Conservation (phyloP, 2,329 filamentous ascomycete species). For the Didymella pomorum region DNA sequence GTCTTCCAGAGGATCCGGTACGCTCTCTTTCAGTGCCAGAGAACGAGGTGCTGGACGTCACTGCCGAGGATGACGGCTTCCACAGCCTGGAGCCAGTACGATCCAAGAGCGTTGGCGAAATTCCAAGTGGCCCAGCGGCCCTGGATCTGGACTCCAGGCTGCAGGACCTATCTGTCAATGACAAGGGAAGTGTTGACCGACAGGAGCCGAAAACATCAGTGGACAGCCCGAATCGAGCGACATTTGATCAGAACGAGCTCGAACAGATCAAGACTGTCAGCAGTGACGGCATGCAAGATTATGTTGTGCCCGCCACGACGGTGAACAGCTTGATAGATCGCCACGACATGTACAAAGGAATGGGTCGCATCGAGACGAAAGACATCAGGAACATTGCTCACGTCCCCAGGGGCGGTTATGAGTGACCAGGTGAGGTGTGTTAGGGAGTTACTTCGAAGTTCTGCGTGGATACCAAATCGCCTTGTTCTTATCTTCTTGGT, state of each 20-base stretch:
- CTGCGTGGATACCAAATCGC: slow-evolving; percentile 15
- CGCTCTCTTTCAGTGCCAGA: slow-evolving; percentile 40
- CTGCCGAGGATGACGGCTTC: slow-evolving; percentile 20
- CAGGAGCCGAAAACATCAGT: slow-evolving; percentile 23
- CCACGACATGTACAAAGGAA: slow-evolving; percentile 54
- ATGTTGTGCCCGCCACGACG: slow-evolving; percentile 41
- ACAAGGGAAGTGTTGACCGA: slow-evolving; percentile 16
- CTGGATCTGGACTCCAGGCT: slow-evolving; percentile 38
- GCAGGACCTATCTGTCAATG: slow-evolving; percentile 27
- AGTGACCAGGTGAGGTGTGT: background rate
- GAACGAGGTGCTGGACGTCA: slow-evolving; percentile 23
- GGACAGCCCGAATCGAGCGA: slow-evolving; percentile 15
- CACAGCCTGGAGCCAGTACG: slow-evolving; percentile 39
- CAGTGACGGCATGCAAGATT: slow-evolving; percentile 32
- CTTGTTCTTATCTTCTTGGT: background rate
- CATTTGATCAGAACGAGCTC: slow-evolving; percentile 34
- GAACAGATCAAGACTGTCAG: slow-evolving; percentile 40
- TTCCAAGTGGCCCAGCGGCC: slow-evolving; percentile 36
- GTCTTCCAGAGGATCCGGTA: slow-evolving; percentile 29
- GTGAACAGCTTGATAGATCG: slow-evolving; percentile 50
- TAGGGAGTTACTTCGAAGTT: background rate
- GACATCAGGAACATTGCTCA: slow-evolving; percentile 48
- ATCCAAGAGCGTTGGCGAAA: slow-evolving; percentile 46
- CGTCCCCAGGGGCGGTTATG: slow-evolving; percentile 21
- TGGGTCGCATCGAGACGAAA: slow-evolving; percentile 50